Percentiles rank a stretch among this genome's conserved stretches.
phyloP scores from a whole-genome alignment of 768 basidiomycete genomes.

The Tephrocybe sp. region DNA sequence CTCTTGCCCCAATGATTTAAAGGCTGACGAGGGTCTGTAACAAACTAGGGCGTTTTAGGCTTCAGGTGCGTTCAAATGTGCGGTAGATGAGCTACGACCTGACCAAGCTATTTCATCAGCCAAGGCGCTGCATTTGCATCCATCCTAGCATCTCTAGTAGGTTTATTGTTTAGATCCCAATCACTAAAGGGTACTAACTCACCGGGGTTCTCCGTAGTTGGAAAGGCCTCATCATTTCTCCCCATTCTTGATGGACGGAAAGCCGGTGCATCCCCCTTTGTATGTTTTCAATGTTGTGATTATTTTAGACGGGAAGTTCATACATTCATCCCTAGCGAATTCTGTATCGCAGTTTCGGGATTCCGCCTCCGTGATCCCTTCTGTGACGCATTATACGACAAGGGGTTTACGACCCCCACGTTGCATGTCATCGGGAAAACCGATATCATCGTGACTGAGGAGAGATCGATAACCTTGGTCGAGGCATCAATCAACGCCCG shows the following conservation, averaged over 20 bases:
- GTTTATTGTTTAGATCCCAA: conserved; percentile 21
- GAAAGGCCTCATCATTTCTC: conserved; percentile 47
- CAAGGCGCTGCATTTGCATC: conserved; percentile 82
- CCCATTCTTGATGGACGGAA: conserved; percentile 61
- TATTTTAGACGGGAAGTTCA: conserved; percentile 3
- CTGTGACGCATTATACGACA: conserved; percentile 46
- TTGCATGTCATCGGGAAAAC: conserved; percentile 77
- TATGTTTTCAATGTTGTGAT: conserved; percentile 30
- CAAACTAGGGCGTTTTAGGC: conserved; percentile 68
- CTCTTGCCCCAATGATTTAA: background rate
- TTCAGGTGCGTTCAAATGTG: conserved; percentile 54
- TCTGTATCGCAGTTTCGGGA: conserved; percentile 76
- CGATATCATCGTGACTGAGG: conserved; percentile 73
- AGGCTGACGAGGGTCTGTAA: too few species aligned
- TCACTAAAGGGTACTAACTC: background rate
- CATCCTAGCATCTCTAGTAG: conserved; percentile 65
- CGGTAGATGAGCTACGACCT: background rate
- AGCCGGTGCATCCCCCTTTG: conserved; percentile 76
- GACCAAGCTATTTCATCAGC: conserved; percentile 31
- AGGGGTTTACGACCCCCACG: conserved; percentile 65
- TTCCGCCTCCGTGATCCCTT: conserved; percentile 57
- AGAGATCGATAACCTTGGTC: conserved; percentile 61
- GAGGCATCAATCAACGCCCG: conserved; percentile 54
- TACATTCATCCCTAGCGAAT: conserved; percentile 42
- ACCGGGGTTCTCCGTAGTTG: conserved; percentile 24